Percentiles rank a stretch among this genome's conserved stretches.
phyloP scores from a whole-genome alignment of 2,329 filamentous ascomycete species.

The Aspergillus sp. region DNA sequence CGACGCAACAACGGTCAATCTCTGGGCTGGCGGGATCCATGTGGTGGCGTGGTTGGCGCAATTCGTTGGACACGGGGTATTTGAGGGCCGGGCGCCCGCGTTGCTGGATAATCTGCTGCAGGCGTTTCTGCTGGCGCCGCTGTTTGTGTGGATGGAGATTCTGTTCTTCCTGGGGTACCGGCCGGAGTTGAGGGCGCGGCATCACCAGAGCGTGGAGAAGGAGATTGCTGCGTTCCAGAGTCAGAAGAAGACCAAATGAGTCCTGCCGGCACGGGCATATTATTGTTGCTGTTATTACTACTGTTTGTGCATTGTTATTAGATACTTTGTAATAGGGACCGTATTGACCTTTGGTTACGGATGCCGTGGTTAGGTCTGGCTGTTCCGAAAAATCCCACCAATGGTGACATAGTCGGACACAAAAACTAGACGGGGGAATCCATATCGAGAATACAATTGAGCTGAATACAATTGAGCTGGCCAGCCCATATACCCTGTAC shows the following conservation, averaged over 20 bases:
- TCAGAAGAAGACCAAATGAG: conserved; percentile 28
- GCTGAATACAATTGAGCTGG: too few relatives aligned
- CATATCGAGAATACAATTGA: too few relatives aligned
- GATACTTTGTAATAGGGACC: too few relatives aligned
- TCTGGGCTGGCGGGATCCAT: conserved; percentile 61
- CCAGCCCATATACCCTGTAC: too few relatives aligned
- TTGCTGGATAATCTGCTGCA: conserved; percentile 86
- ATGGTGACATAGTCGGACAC: too few relatives aligned
- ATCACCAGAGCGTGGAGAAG: conserved; percentile 65
- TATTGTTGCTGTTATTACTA: too few relatives aligned
- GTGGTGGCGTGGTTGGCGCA: conserved; percentile 76
- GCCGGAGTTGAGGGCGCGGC: conserved; percentile 71
- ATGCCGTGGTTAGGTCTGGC: too few relatives aligned
- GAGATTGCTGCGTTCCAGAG: conserved; percentile 67
- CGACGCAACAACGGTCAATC: conserved; percentile 50
- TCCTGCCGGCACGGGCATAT: not conserved
- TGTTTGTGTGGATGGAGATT: conserved; percentile 95
- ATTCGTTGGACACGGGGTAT: conserved; percentile 83
- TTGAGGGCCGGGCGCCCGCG: conserved; percentile 80
- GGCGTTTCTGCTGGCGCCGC: conserved; percentile 82
- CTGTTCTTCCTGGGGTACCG: conserved; percentile 87
- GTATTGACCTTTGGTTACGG: too few relatives aligned
- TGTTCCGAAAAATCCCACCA: too few relatives aligned
- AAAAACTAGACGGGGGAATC: too few relatives aligned
- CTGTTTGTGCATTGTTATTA: too few relatives aligned